These are phyloP conservation scores for Cardamine resedifolia DNA, from an alignment of 345 rosid genomes.

Conservation along the genomic window DNA sequence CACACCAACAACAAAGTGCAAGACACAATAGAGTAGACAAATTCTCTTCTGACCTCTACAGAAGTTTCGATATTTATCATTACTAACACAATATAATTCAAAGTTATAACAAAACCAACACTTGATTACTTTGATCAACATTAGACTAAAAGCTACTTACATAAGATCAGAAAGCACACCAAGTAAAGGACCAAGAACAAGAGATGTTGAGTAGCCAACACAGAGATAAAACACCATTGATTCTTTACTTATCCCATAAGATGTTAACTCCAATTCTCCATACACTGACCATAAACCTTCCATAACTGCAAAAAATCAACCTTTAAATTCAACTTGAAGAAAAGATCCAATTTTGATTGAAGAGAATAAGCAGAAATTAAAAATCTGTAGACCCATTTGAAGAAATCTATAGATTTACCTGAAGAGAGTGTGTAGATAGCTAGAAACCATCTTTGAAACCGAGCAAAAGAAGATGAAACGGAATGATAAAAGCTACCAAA, in stretches of 20 bases:
- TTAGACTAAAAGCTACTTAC: slow-evolving; percentile 47
- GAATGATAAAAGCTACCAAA: slow-evolving; percentile 50
- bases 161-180: slow-evolving; percentile 75
- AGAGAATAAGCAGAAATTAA: background rate
- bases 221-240: slow-evolving; percentile 52
- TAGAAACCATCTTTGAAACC: slow-evolving; percentile 69
- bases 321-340: background rate
- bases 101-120: background rate
- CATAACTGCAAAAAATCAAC: slow-evolving; percentile 43
- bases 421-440: slow-evolving; percentile 70
- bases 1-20: slow-evolving; percentile 69
- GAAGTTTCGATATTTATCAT: background rate
- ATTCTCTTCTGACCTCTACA: slow-evolving; percentile 77
- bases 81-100: background rate
- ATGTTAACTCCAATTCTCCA: slow-evolving; percentile 71
- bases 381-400: background rate
- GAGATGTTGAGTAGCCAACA: slow-evolving; percentile 59
- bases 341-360: background rate
- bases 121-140: background rate
- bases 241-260: slow-evolving; percentile 49
- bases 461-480: slow-evolving; percentile 46
- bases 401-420: slow-evolving; percentile 39
- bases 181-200: slow-evolving; percentile 56
- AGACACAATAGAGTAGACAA: slow-evolving; percentile 64
- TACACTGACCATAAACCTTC: slow-evolving; percentile 78